Base-by-base conservation (phyloP, 2,329 filamentous ascomycete genomes). In the Ophiocordyceps camponoti-rufipedis region DNA sequence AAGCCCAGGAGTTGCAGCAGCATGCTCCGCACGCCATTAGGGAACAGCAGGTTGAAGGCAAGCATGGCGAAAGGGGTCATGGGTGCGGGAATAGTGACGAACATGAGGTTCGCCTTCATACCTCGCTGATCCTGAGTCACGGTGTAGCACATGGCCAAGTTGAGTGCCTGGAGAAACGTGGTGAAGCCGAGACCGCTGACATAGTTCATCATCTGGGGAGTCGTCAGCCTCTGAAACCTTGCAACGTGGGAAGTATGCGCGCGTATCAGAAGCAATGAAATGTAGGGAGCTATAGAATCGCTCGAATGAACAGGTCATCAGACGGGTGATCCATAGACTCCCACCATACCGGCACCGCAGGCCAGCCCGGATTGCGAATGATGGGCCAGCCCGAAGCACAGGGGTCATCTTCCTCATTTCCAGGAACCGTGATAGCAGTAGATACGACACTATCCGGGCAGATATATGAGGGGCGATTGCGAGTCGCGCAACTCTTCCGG, bases 41-140 rank as follows among this genome's bases (percentile, higher is more conserved):
- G 57, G 57, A 83, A 75, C 45, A 96, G 66, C 19, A 94, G 70
- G 11, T 81, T 82, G 54, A 86, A 66, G 14, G 78, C 61, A 41
- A 96, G 73, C 72, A 94, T 83, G 51, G 81, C 80, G 58, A 80
- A 83, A 3, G 91, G 91, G 29, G 91, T 69, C 56, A 80, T 75
- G 59, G 89, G 85, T 13, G 86, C 78, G 7, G 85, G 86, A 48
- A 96, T 83, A 38, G 76, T 83, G 53, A 95, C 64, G 57, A 96
- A 75, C 65, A 87, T 85, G 59, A 93, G 89, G 46, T 72, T 80
- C 6, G 82, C 75, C 58, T 82, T 82, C 54, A 71, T 70, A 44
- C 84, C 85, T 32, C 84, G 78, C 58, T 89, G 84, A 55, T 94
- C 88, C 61, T 94, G 87, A 1, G 80, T 79, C 51, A 78, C 84